Conservation (phyloP, 441 rosid species). For the Populus hybrid region DNA sequence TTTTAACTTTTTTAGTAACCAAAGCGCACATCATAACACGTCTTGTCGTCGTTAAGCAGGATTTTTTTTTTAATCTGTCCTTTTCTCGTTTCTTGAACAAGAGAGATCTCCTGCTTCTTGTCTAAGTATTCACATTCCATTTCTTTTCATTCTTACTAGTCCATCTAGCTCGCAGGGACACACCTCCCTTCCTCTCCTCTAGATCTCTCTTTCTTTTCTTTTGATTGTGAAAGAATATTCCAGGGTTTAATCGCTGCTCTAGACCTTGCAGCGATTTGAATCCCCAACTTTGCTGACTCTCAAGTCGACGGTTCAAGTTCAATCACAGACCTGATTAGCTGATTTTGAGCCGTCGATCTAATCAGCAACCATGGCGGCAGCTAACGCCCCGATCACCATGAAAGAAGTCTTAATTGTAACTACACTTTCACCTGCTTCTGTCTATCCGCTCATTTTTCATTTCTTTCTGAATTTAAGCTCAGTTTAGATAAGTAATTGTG, state of each 20-base stretch:
- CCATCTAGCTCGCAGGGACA: background rate
- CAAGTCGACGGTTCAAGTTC: slow-evolving; percentile 34
- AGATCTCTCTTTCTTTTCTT: background rate
- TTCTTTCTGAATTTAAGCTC: background rate
- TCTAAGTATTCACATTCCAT: background rate
- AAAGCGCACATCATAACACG: background rate
- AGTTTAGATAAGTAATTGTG: background rate
- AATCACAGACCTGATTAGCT: slow-evolving; percentile 39
- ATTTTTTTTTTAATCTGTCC: background rate
- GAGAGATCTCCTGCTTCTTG: background rate
- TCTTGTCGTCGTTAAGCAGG: background rate
- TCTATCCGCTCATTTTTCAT: background rate
- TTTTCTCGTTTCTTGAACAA: background rate
- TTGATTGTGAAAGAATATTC: slow-evolving; percentile 1
- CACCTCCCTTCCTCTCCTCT: background rate
- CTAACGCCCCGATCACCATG: slow-evolving; percentile 62
- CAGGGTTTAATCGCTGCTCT: slow-evolving; percentile 37
- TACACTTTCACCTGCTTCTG: background rate
- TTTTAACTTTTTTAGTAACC: background rate
- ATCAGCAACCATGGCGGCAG: slow-evolving; percentile 46
- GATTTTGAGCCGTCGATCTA: slow-evolving; percentile 34
- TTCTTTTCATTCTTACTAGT: background rate
- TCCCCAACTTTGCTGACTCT: slow-evolving; percentile 22
- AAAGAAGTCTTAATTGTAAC: slow-evolving; percentile 52
- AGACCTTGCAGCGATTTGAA: slow-evolving; percentile 59